These are phyloP conservation scores for Endoconidiophora polonica DNA, from an alignment of 2,329 filamentous ascomycete genomes.

Conservation along the genomic window DNA sequence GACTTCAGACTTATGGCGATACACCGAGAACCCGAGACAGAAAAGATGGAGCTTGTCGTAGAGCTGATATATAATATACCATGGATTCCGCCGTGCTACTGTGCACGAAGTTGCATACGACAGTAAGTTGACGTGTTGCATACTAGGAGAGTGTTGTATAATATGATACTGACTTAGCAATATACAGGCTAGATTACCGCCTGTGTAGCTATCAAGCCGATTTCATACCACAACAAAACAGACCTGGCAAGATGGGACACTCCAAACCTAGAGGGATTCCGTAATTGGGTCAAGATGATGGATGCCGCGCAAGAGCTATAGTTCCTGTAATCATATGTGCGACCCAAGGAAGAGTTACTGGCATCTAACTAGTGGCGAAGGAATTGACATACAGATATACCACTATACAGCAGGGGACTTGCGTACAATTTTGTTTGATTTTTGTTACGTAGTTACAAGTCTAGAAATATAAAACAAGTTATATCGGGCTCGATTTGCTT, in stretches of 20 bases:
- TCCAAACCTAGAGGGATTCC: no score
- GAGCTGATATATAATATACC: slow-evolving; percentile 23
- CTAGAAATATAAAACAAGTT: slow-evolving; percentile 10
- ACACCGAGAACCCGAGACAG: neutral
- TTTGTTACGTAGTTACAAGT: slow-evolving; percentile 13
- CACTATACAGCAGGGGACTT: no score
- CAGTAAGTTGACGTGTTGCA: slow-evolving; percentile 22
- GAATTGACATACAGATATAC: no score
- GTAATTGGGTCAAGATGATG: no score
- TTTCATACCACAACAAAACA: no score
- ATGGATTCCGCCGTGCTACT: neutral
- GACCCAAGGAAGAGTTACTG: no score
- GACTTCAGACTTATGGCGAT: slow-evolving; percentile 14
- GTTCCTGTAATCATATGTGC: no score
- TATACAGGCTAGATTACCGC: slow-evolving; percentile 27
- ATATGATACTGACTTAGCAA: slow-evolving; percentile 5
- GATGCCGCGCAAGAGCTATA: no score
- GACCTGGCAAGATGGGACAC: no score
- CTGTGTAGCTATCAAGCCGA: slow-evolving; percentile 17
- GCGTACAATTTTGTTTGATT: neutral
- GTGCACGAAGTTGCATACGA: slow-evolving; percentile 45
- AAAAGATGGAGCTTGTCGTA: slow-evolving; percentile 20
- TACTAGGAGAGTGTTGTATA: neutral
- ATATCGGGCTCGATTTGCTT: neutral
- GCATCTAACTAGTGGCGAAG: no score